phyloP scores from a whole-genome alignment of 176 grass and related monocot genomes.

The Ananas comosus region DNA sequence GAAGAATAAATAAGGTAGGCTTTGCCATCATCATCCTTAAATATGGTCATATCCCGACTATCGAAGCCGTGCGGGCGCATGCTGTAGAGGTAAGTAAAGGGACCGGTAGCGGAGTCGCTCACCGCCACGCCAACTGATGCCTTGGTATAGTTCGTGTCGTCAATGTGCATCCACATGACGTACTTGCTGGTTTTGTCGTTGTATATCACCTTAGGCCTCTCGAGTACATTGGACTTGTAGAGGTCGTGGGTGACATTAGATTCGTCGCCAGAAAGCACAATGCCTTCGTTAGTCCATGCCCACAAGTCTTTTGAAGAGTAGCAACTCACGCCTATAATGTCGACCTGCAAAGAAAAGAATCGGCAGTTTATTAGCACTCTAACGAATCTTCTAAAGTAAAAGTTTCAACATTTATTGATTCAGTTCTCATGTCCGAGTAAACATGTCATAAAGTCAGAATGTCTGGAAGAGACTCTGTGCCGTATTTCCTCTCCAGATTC shows the following conservation, averaged over 20 bases:
- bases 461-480: too few species aligned
- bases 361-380: not conserved
- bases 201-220: constrained; percentile 97
- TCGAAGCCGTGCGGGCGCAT: constrained; percentile 74
- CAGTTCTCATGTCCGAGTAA: too few species aligned
- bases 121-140: constrained; percentile 71
- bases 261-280: constrained; percentile 66
- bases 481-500: too few species aligned
- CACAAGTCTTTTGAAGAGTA: constrained; percentile 90
- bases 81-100: constrained; percentile 79
- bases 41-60: constrained; percentile 94
- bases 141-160: constrained; percentile 88
- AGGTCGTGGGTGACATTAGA: constrained; percentile 71
- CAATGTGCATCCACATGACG: constrained; percentile 99
- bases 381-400: not conserved
- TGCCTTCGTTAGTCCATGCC: constrained; percentile 87
- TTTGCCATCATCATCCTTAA: constrained; percentile 88
- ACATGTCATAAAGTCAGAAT: too few species aligned
- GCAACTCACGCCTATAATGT: constrained; percentile 91
- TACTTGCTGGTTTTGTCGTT: constrained; percentile 65
- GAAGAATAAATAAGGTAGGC: constrained; percentile 94
- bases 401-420: too few species aligned
- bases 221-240: constrained; percentile 88
- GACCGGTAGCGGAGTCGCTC: constrained; percentile 55
- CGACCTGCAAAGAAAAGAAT: constrained; percentile 43